Evolutionary conservation across 345 rosid species (phyloP), one percentile per base, ranked within the genome.

Genomic region (Salix exigua): DNA sequence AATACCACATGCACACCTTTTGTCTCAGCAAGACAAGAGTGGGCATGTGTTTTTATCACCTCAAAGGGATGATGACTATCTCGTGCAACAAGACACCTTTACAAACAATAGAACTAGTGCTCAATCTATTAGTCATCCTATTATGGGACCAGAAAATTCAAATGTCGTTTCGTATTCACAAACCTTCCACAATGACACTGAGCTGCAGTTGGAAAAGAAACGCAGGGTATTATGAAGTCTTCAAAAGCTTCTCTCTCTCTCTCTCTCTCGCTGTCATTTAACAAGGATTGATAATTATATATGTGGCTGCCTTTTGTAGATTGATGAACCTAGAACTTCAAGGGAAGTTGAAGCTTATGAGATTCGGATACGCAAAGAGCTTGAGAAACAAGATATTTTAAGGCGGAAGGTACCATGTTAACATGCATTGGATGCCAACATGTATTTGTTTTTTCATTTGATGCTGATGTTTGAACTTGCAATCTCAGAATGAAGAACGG

Each of bases 331-430:
- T 77, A 86, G 88, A 85, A 77, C 75, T 58, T 84, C 85, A 17
- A 89, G 88, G 88, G 98, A 91, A 81, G 88, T 75, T 88, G 99
- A 93, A 85, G 86, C 83, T 11, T 77, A 87, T 75, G 96, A 93
- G 78, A 81, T 19, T 73, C 88, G 86, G 77, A 88, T 79, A 4
- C 93, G 82, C 37, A 96, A 88, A 88, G 97, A 94, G 80, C 86
- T 83, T 69, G 99, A 96, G 89, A 96, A 87, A 84, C 84, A 83
- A 75, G 93, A 90, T 77, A 78, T 67, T 25, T 75, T 86, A 87
- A 91, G 91, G 86, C 87, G 92, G 84, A 94, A 87, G 90, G 99
- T 94, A 84, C 67, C 64, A 40, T 71, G 18, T 74, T 53, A 77
- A 40, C 44, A 40, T 40, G 44, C 44, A 40, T 10, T 5, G 13